These are phyloP conservation scores for Aspergillus costaricaensis DNA, from an alignment of 2,329 filamentous ascomycete genomes.

Conservation along the genomic window DNA sequence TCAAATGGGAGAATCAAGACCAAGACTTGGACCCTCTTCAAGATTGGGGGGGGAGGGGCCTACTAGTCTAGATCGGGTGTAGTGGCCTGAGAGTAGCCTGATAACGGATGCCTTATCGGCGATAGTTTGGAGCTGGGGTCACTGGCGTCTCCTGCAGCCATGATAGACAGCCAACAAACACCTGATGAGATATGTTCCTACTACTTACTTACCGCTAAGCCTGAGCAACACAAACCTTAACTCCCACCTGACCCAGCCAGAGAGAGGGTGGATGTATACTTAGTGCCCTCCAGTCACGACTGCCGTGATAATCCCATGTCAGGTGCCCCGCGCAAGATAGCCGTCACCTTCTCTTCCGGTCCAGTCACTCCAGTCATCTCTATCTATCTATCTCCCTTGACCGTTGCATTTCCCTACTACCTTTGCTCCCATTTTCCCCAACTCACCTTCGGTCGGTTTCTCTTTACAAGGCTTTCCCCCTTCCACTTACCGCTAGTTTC, in stretches of 20 bases:
- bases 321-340: slow-evolving; percentile 22
- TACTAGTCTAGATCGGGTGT: background rate
- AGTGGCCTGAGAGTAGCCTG: slow-evolving; percentile 6
- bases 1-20: background rate
- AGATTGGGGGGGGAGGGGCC: background rate
- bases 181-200: slow-evolving; percentile 12
- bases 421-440: background rate
- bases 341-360: background rate
- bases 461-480: background rate
- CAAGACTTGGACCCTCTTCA: background rate
- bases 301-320: slow-evolving; percentile 12
- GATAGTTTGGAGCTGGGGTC: background rate
- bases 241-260: background rate
- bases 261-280: background rate
- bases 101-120: slow-evolving; percentile 8
- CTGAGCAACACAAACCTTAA: background rate
- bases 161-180: background rate
- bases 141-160: background rate
- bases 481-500: background rate
- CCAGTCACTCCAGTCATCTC: background rate
- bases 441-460: background rate
- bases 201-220: background rate
- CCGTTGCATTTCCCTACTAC: background rate
- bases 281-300: background rate
- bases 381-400: background rate